phyloP scores from a whole-genome alignment of 805 yeast species.

The Wickerhamomyces bisporus region DNA sequence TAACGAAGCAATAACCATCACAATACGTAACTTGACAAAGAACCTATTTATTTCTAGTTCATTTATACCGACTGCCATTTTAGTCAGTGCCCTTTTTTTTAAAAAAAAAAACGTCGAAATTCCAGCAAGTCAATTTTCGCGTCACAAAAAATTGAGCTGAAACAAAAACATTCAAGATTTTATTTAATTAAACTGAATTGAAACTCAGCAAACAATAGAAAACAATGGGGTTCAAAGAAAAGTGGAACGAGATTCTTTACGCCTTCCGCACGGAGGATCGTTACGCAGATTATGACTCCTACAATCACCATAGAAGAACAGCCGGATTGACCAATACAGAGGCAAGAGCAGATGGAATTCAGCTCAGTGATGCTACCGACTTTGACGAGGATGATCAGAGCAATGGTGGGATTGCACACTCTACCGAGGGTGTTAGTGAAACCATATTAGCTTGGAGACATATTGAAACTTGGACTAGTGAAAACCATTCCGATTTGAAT shows the following conservation, averaged over 20 bases:
- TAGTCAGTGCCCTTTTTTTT: too few relatives aligned
- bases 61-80: too few relatives aligned
- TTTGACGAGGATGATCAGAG: constrained; percentile 31
- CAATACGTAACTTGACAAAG: too few relatives aligned
- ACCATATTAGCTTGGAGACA: constrained; percentile 81
- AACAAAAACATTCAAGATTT: constrained; percentile 1
- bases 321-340: constrained; percentile 11
- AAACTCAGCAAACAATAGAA: constrained; percentile 1
- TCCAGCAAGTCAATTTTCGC: neutral
- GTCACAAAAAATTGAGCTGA: neutral
- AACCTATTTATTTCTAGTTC: too few relatives aligned
- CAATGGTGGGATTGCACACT: constrained; percentile 25
- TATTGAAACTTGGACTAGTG: constrained; percentile 76
- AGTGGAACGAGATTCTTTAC: constrained; percentile 54
- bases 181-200: too few relatives aligned
- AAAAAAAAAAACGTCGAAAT: too few relatives aligned
- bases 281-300: constrained; percentile 59
- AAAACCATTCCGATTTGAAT: constrained; percentile 73
- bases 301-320: constrained; percentile 30
- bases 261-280: constrained; percentile 63
- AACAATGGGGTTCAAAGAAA: constrained; percentile 36
- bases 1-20: too few relatives aligned
- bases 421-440: constrained; percentile 66
- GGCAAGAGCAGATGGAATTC: constrained; percentile 7
- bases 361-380: constrained; percentile 25